Evolutionary conservation across 495 filamentous ascomycete species (phyloP).

Genomic region (Talaromyces trachyspermus): DNA sequence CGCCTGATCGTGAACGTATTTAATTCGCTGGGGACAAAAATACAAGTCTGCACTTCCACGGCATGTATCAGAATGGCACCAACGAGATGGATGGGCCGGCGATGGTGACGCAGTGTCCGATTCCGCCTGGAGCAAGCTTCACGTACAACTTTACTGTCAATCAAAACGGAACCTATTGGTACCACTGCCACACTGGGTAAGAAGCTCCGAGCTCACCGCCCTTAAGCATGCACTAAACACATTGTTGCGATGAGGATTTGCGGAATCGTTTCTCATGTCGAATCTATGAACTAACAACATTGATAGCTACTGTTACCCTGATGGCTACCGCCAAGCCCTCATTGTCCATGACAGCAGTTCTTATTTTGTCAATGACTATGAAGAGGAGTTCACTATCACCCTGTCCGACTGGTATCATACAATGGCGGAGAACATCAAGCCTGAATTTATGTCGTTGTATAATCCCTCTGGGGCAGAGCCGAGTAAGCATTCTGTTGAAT

Average conservation of each 20-base stretch:
- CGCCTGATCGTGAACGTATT: slow-evolving; percentile 61
- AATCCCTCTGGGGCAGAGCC: slow-evolving; percentile 48
- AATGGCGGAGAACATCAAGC: slow-evolving; percentile 34
- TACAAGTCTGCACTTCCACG: slow-evolving; percentile 74
- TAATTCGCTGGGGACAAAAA: slow-evolving; percentile 67
- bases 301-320: slow-evolving; percentile 67
- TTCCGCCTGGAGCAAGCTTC: slow-evolving; percentile 55
- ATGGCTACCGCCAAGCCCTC: slow-evolving; percentile 65
- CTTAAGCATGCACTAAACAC: too few species aligned
- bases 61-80: slow-evolving; percentile 64
- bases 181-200: slow-evolving; percentile 73
- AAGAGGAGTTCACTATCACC: slow-evolving; percentile 58
- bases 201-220: too few species aligned
- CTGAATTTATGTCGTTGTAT: slow-evolving; percentile 35
- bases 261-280: too few species aligned
- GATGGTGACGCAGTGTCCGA: slow-evolving; percentile 60
- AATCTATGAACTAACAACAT: too few species aligned
- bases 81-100: slow-evolving; percentile 69
- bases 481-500: not conserved
- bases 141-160: slow-evolving; percentile 75
- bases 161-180: slow-evolving; percentile 77
- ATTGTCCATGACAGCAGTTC: slow-evolving; percentile 60
- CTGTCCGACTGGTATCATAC: slow-evolving; percentile 60
- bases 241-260: too few species aligned
- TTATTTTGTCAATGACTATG: slow-evolving; percentile 55